phyloP scores from a whole-genome alignment of 2,329 filamentous ascomycete species.

The Alternaria sp. region DNA sequence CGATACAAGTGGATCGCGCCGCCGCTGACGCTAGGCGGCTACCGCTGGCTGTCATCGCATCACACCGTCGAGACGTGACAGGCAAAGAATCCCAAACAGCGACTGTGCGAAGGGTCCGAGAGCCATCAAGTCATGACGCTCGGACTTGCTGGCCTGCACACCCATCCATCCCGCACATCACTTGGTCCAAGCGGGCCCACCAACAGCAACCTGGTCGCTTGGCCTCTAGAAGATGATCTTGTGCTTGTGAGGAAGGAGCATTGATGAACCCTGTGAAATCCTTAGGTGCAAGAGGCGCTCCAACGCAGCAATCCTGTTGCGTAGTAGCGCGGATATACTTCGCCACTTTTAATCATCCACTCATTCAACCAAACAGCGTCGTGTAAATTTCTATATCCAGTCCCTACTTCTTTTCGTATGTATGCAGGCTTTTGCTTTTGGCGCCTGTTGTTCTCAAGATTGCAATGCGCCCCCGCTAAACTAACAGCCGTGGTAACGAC shows the following conservation, averaged over 20 bases:
- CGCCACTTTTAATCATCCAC: constrained; percentile 52
- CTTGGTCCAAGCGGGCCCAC: constrained; percentile 46
- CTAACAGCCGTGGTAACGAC: constrained; percentile 28
- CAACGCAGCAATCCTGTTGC: constrained; percentile 35
- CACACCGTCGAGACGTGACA: constrained; percentile 28
- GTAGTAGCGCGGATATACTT: constrained; percentile 45
- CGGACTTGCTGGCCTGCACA: constrained; percentile 36
- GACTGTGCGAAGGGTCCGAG: constrained; percentile 23
- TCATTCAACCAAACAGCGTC: constrained; percentile 45
- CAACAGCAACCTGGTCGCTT: constrained; percentile 35
- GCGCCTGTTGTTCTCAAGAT: constrained; percentile 35
- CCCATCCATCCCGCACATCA: constrained; percentile 53
- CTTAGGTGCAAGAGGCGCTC: constrained; percentile 39
- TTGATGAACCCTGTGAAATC: constrained; percentile 41
- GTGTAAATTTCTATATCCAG: constrained; percentile 42
- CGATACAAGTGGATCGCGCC: constrained; percentile 24
- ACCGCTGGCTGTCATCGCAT: constrained; percentile 35
- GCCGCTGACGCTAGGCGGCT: constrained; percentile 39
- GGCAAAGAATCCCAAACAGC: constrained; percentile 30
- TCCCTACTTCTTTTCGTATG: constrained; percentile 42
- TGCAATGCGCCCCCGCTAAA: constrained; percentile 37
- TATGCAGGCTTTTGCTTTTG: constrained; percentile 44
- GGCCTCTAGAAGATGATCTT: constrained; percentile 26
- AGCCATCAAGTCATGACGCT: constrained; percentile 31
- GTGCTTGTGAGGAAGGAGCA: constrained; percentile 27